phyloP scores from a whole-genome alignment of 306 rosid genomes.

The Comarum palustre region DNA sequence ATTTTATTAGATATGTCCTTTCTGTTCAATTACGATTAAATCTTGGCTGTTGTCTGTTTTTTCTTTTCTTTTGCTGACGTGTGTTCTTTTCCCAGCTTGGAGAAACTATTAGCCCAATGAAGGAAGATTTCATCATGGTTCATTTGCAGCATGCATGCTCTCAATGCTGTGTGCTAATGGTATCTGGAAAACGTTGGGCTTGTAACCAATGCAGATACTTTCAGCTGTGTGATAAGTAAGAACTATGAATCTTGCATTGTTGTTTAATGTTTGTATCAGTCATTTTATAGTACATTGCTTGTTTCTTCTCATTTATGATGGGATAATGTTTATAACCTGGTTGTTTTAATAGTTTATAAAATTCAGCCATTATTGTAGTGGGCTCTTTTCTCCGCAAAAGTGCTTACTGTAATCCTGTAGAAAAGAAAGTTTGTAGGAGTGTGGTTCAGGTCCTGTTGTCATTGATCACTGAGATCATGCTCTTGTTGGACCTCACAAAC shows the following conservation, averaged over 20 bases:
- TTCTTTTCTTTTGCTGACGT: conserved; percentile 18
- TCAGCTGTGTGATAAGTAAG: conserved; percentile 91
- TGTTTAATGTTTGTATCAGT: neutral
- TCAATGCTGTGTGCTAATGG: conserved; percentile 83
- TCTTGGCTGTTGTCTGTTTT: neutral
- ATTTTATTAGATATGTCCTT: neutral
- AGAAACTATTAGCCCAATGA: conserved; percentile 93
- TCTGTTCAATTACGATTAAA: neutral
- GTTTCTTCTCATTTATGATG: neutral
- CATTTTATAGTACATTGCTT: neutral
- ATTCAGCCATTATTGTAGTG: neutral
- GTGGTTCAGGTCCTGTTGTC: neutral
- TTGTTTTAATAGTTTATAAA: neutral
- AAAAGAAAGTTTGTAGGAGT: neutral
- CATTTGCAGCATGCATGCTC: conserved; percentile 84
- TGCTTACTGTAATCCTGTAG: neutral
- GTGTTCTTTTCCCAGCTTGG: conserved; percentile 67
- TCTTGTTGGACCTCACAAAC: neutral
- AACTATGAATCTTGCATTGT: conserved; percentile 15
- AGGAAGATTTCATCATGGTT: conserved; percentile 98
- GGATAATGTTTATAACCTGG: neutral
- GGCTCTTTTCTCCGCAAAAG: neutral
- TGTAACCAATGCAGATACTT: conserved; percentile 91
- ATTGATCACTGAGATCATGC: neutral
- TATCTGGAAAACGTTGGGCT: conserved; percentile 80